Evolutionary conservation across 805 yeast species (phyloP), one percentile per base, ranked within the genome.

Genomic region (Ogataea polymorpha): DNA sequence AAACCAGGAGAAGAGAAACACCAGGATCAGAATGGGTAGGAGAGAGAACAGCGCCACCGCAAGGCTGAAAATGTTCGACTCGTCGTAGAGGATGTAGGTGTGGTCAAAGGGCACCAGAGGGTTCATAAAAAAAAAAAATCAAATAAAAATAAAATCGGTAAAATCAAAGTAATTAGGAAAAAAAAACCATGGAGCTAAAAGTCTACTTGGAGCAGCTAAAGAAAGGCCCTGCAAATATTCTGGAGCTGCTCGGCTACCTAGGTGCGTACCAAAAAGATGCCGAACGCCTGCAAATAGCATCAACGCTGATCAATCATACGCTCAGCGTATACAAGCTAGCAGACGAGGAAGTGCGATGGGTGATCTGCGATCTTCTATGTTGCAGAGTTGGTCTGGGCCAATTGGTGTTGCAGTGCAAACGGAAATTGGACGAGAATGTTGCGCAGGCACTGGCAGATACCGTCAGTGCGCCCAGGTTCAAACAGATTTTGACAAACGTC

Each of bases 1-100:
- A 54, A 90, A 85, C 87, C 95, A 85, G 10, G 96, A 78, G 24
- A 87, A 74, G 54, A 90, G 82, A 55, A 86, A 85, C 16, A 86
- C 78, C 62, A 90, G 72, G 15, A 86, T 70, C 29, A 82, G 75
- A 39, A 90, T 84, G 1, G 99, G 99, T 6, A 82, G 67, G 20
- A 93, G 70, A 14, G 98, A 84, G 42, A 85, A 73, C 38, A 83
- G 75, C 1, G 91, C 96, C 8, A 79, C 66, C 0, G 74, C 54
- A 24, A 77, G 59, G 3, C 95, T 80, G 8, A 86, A 35, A 5
- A 66, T 49, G 54, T 82, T 93, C 10, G 65, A 59, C 6, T 89
- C 82, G 49, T 84, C 82, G 56, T 89, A 91, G 16, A 86, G 66
- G 14, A 91, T 85, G 55, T 84, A 83, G 0, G 97, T 89, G 56